These are phyloP conservation scores for Eutypella sp. DNA, from an alignment of 2,329 filamentous ascomycete species.

Conservation along the genomic window DNA sequence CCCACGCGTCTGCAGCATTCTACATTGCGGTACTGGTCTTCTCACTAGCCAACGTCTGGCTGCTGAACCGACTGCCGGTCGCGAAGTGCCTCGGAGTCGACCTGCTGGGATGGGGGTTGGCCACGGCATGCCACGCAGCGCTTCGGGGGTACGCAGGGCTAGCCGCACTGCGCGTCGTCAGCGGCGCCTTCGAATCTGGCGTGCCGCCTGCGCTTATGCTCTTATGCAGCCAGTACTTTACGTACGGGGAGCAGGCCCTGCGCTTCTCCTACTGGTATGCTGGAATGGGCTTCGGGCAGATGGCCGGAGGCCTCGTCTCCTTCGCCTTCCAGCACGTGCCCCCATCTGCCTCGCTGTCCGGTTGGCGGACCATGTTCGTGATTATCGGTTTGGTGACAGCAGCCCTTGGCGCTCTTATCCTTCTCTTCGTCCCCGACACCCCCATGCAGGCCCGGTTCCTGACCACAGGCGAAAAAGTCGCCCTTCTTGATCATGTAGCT, in stretches of 20 bases:
- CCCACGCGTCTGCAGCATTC: constrained; percentile 56
- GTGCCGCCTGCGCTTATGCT: constrained; percentile 66
- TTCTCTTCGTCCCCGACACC: constrained; percentile 43
- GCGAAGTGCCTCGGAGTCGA: constrained; percentile 58
- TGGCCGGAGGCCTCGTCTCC: constrained; percentile 39
- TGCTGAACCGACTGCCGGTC: constrained; percentile 56
- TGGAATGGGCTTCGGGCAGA: constrained; percentile 55
- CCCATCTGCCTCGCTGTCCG: constrained; percentile 24
- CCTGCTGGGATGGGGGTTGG: constrained; percentile 54
- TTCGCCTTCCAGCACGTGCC: constrained; percentile 52
- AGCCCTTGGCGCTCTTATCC: constrained; percentile 34
- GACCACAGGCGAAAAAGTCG: constrained; percentile 35
- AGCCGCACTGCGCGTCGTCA: constrained; percentile 61
- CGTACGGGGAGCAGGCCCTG: constrained; percentile 60
- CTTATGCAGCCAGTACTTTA: constrained; percentile 69
- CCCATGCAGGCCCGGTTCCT: constrained; percentile 40
- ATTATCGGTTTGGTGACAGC: constrained; percentile 42
- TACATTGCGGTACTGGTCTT: constrained; percentile 57
- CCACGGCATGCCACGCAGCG: constrained; percentile 59
- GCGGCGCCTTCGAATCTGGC: constrained; percentile 63
- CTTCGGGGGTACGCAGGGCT: constrained; percentile 56
- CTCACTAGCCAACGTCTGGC: constrained; percentile 56
- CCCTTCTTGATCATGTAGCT: constrained; percentile 47
- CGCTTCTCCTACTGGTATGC: constrained; percentile 62
- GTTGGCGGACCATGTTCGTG: constrained; percentile 48